Evolutionary conservation across 1,284 basidiomycete genomes (phyloP), one percentile per base, ranked within the genome.

Genomic region (Wolfiporia cocos): DNA sequence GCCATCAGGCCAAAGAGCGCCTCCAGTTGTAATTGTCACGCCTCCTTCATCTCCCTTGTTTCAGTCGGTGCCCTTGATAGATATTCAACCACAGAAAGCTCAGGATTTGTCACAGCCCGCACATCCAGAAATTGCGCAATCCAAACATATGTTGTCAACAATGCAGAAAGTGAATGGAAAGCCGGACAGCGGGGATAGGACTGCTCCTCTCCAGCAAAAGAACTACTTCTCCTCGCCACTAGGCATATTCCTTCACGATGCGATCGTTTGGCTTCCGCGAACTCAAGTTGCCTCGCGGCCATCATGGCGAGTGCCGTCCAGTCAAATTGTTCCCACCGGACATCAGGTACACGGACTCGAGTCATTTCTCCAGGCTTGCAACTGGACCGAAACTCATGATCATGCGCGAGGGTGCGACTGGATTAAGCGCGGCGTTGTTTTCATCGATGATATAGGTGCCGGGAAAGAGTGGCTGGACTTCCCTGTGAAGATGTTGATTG

Each of bases 351-450:
- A 49, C 40, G 44, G 51, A 10, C 47, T 61, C 12, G 52, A 60
- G 10, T 44, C 53, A 17, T 38, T 61, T 15, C 34, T 59, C 2
- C 19, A 49, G 3, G 56, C 52, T 2, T 62, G 60, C 41, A 53
- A 52, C 4, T 60, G 57, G 57, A 17, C 15, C n/a, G 38, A 42
- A 2, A 14, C 42, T 9, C 36, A 33, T 22, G 33, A 22, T 1
- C 12, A 12, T 0, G 6, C 26, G 1, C 17, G 39, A 5, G 24
- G 44, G 2, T 56, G 51, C 23, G n/a, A 11, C 3, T 58, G 57
- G 58, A 51, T 46, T 5, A 32, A 42, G 26, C 46, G 47, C 18
- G 60, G 59, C 11, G 54, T 62, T 17, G 41, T 60, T 11, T 57
- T 62, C 44, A 46, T 61, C 4, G 52, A 62, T 32, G 54, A 53